A percentile compares a stretch with the other conserved stretches of the same genome.
phyloP scores from a whole-genome alignment of 371 early-diverging fungal genomes.

The Actinomortierella wolfii region DNA sequence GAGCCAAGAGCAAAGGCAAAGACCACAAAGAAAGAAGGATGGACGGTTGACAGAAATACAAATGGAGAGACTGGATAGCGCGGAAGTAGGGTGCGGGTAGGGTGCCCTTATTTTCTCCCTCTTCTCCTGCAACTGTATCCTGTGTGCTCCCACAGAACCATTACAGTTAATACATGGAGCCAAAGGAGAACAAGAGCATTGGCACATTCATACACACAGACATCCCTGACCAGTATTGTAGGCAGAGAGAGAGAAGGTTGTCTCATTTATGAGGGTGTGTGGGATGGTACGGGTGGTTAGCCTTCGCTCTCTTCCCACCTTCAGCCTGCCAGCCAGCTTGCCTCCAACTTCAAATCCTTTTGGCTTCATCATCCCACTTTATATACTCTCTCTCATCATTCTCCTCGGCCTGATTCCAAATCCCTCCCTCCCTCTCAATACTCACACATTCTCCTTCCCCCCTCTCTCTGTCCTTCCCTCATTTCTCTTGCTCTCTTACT shows the following conservation, averaged over 20 bases:
- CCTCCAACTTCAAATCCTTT: not conserved
- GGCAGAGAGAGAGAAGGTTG: not conserved
- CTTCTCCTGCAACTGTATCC: too few species aligned
- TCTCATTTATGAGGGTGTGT: not conserved
- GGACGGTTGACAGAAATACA: too few species aligned
- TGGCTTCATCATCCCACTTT: not conserved
- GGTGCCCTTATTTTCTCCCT: too few species aligned
- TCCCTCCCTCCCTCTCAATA: not conserved
- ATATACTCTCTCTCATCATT: not conserved
- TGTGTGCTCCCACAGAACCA: too few species aligned
- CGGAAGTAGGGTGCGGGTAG: too few species aligned
- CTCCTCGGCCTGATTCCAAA: too few species aligned
- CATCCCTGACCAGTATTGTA: not conserved
- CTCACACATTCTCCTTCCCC: slow-evolving; percentile 1
- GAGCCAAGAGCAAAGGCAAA: too few species aligned
- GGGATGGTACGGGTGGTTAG: not conserved
- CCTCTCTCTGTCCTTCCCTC: not conserved
- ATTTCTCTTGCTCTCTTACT: not conserved
- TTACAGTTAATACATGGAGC: too few species aligned
- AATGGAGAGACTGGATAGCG: too few species aligned
- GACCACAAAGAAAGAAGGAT: too few species aligned
- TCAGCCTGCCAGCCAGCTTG: slow-evolving; percentile 2
- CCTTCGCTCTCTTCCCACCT: not conserved
- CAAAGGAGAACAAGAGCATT: too few species aligned
- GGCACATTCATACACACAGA: too few species aligned